Base-by-base conservation (phyloP, 164 flowering plant genomes). In the Nelumbo lutea region DNA sequence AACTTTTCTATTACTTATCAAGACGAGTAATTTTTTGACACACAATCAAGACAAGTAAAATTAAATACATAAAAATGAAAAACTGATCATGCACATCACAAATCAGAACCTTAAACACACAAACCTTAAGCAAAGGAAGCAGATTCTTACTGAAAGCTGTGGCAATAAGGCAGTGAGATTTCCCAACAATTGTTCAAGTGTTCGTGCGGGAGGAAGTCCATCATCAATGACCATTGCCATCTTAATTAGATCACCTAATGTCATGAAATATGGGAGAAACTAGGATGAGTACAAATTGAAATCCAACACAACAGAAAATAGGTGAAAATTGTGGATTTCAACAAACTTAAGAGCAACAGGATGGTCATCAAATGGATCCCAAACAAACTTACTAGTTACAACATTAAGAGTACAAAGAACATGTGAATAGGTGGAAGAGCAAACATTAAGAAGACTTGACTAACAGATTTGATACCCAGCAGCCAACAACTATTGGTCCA, bases 241-340 rank as follows among this genome's bases (percentile, higher is more conserved):
- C 76, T 87, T 91, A 72, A 85, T 5, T 52, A 96, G 98, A 59
- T 95, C 89, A 77, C 98, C 98, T 94, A 79, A 57, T 65, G 62
- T 63, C 42, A 65, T 11, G 53, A 70, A 62, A 63, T 50, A 68
- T n/a, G 39, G 13, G 66, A 11, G 14, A 68, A 38, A 38, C 9
- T 11, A 4, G 9, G 45, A 60, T 27, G 48, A 70, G 52, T 48
- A 42, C 5, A 66, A 13, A 67, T 40, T 39, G 45, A 47, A 65
- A 64, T n/a, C 60, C 59, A 51, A 51, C 11, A 51, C 9, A 5
- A 7, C 9, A 51, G 13, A 51, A 8, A 51, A 51, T 10, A 51
- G 6, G 55, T 10, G 55, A 51, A 51, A 7, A 46, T 46, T 46
- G 27, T 27, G 27, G 27, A 27, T 27, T 27, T 27, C 27, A 27